These are phyloP conservation scores for Acacia melanoxylon DNA, from an alignment of 306 rosid species.

Conservation along the genomic window DNA sequence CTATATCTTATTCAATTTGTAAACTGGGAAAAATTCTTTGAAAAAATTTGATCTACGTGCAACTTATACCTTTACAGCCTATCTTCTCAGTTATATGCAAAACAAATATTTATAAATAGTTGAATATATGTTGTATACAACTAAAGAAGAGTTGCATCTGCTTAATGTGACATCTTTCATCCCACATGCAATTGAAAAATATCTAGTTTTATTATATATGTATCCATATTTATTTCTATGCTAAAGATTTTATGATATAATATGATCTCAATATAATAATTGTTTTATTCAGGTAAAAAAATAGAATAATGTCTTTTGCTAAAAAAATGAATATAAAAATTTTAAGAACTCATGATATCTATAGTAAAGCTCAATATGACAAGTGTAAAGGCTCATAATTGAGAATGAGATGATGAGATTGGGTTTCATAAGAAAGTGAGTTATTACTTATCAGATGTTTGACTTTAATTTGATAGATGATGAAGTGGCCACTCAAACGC, in stretches of 20 bases:
- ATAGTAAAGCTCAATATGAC: too few relatives aligned
- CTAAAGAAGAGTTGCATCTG: too few relatives aligned
- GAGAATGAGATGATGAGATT: neutral
- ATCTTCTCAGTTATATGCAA: too few relatives aligned
- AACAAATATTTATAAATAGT: too few relatives aligned
- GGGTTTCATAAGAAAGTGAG: neutral
- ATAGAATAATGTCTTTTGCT: neutral
- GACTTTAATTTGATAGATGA: neutral
- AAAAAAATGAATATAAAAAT: too few relatives aligned
- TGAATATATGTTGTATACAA: too few relatives aligned
- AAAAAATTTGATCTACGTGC: too few relatives aligned
- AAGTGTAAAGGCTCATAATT: neutral
- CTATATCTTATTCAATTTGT: neutral
- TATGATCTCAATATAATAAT: neutral
- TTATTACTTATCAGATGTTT: neutral
- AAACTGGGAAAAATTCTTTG: too few relatives aligned
- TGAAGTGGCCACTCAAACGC: neutral
- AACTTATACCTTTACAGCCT: too few relatives aligned
- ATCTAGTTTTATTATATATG: neutral
- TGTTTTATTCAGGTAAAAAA: too few relatives aligned
- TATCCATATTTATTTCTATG: neutral
- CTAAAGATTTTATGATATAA: neutral
- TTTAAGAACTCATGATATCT: neutral
- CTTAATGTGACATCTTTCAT: neutral
- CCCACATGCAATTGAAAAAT: neutral